These are phyloP conservation scores for Eucalyptus lansdowneana DNA, from an alignment of 345 rosid species.

Conservation along the genomic window DNA sequence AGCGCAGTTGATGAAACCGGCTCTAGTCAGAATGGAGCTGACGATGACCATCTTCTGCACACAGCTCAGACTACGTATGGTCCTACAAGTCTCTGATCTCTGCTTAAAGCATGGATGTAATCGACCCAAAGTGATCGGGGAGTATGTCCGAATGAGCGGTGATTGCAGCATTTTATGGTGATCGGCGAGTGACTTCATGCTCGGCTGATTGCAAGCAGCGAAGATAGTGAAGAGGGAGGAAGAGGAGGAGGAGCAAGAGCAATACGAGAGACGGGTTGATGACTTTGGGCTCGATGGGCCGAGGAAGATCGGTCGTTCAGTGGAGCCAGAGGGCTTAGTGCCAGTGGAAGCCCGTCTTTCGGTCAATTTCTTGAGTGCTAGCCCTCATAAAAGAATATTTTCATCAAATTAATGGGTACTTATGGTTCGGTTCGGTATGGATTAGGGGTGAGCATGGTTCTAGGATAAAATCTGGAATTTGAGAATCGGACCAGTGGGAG, in stretches of 20 bases:
- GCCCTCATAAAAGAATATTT: not conserved
- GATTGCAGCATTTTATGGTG: not conserved
- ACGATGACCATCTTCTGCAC: not conserved
- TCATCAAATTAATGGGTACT: not conserved
- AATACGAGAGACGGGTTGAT: not conserved
- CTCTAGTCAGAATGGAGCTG: not conserved
- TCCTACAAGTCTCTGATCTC: not conserved
- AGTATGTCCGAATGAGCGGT: not conserved
- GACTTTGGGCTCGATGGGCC: not conserved
- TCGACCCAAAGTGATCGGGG: not conserved
- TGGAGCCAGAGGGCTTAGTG: not conserved
- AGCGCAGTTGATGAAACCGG: not conserved
- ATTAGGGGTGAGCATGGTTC: no score
- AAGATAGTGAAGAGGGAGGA: not conserved
- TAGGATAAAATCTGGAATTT: no score
- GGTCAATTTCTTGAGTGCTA: not conserved
- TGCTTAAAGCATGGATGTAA: not conserved
- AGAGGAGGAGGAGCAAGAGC: not conserved
- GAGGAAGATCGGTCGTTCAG: not conserved
- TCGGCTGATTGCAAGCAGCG: not conserved
- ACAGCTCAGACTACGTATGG: not conserved
- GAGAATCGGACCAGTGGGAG: no score
- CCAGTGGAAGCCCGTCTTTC: not conserved
- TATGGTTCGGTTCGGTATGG: no score
- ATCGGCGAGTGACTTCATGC: not conserved